phyloP scores from a whole-genome alignment of 176 grass and related monocot genomes.

The Pharus latifolius region DNA sequence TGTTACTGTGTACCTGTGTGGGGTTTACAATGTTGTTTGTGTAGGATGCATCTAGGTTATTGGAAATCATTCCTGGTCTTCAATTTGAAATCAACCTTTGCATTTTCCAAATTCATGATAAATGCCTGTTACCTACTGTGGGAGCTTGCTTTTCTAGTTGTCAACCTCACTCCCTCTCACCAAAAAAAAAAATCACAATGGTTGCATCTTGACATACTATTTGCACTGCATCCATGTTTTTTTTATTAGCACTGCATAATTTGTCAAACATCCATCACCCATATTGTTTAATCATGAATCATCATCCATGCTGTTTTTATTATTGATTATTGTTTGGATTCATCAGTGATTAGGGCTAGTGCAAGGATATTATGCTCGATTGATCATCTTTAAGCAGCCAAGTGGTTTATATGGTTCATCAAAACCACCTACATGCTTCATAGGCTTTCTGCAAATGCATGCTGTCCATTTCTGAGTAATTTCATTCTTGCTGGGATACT shows the following conservation, averaged over 20 bases:
- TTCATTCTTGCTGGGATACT: too few relatives aligned
- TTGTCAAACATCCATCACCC: too few relatives aligned
- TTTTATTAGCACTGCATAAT: too few relatives aligned
- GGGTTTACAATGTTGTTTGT: neutral
- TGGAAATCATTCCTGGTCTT: neutral
- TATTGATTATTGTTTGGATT: neutral
- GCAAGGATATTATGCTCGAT: neutral
- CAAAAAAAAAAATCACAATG: neutral
- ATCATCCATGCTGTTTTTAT: too few relatives aligned
- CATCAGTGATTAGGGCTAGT: neutral
- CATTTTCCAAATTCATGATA: neutral
- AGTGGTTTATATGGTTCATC: neutral
- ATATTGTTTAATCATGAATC: too few relatives aligned
- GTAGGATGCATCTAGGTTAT: neutral
- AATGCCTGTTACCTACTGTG: neutral
- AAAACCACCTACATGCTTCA: neutral
- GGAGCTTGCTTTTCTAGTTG: neutral
- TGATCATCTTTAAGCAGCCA: neutral
- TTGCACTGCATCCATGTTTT: neutral
- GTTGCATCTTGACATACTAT: too few relatives aligned
- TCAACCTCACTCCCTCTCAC: too few relatives aligned
- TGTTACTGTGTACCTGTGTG: neutral
- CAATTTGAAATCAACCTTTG: neutral
- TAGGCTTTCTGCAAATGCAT: neutral
- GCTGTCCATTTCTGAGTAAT: neutral